Evolutionary conservation across 148 eudicot species (phyloP), one percentile per base, ranked within the genome.

Genomic region (Persicaria maculosa): DNA sequence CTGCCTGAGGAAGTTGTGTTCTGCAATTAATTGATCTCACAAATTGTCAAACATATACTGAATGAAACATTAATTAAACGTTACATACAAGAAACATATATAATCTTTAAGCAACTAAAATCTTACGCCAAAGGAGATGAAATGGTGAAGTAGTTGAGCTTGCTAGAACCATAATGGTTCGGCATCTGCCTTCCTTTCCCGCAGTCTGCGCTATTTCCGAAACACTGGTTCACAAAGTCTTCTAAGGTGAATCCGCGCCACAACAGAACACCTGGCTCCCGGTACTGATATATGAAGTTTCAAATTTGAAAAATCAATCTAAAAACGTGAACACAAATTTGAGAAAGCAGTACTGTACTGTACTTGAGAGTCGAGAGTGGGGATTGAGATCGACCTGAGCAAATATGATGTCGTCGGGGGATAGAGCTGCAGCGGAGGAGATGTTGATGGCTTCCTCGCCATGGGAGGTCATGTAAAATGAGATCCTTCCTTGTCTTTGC

Each of bases 111-210:
- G 16, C 8, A 14, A 73, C 2, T 7, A 69, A n/a, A 73, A 7
- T 54, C 93, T 80, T 87, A 91, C 98, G 93, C 93, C 17, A 94
- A 86, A 6, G 98, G 91, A 17, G 98, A 91, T 80, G 98, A 86
- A 76, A 94, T 82, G 8, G 97, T 94, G 84, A 94, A 82, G 79
- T 84, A 94, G 76, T 94, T 94, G 80, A 74, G 92, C 57, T 83
- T 80, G 19, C 76, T 86, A 78, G 98, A 94, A 0, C 98, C 98
- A 74, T 94, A 94, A 83, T 94, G 98, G 65, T 85, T 80, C 44
- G 97, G 97, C 98, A 94, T 94, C 78, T 94, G 98, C 76, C 96
- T 87, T 19, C 98, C 98, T 85, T 91, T 94, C 11, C 98, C 97
- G 74, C 77, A 76, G 80, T 94, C 98, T 48, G 74, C 79, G 79